Evolutionary conservation across 371 early-diverging fungal species (phyloP).

Genomic region (Capniomyces stellatus): DNA sequence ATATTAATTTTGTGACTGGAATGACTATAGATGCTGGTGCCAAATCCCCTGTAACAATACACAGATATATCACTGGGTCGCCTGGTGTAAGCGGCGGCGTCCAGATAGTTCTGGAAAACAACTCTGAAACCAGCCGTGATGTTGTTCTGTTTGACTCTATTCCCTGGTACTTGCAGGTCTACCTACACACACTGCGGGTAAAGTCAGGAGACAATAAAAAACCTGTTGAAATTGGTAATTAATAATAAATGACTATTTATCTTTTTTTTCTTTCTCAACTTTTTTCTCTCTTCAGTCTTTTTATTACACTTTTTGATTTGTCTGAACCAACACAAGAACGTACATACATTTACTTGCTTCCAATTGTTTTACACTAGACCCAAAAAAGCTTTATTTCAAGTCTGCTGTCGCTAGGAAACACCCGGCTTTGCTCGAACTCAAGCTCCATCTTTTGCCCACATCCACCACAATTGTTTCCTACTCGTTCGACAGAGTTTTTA

Average conservation of each 20-base stretch:
- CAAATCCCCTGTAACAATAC: constrained; percentile 40
- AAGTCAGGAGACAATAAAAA: neutral
- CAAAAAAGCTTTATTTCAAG: constrained; percentile 32
- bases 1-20: no score
- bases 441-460: constrained; percentile 42
- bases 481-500: constrained; percentile 72
- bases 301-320: neutral
- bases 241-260: no score
- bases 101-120: constrained; percentile 46
- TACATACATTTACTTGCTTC: neutral
- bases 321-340: no score
- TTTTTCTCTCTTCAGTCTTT: neutral
- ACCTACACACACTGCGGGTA: constrained; percentile 63
- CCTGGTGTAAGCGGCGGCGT: constrained; percentile 78
- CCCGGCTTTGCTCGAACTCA: constrained; percentile 61
- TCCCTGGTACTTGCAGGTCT: constrained; percentile 84
- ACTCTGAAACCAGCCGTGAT: constrained; percentile 22
- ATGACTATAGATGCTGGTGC: no score
- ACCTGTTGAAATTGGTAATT: neutral
- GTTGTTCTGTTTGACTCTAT: constrained; percentile 55
- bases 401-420: constrained; percentile 62
- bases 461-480: constrained; percentile 44
- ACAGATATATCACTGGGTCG: constrained; percentile 58
- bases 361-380: neutral
- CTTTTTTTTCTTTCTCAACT: no score